Conservation (phyloP, 805 yeast genomes). For the Candida peoriensis region DNA sequence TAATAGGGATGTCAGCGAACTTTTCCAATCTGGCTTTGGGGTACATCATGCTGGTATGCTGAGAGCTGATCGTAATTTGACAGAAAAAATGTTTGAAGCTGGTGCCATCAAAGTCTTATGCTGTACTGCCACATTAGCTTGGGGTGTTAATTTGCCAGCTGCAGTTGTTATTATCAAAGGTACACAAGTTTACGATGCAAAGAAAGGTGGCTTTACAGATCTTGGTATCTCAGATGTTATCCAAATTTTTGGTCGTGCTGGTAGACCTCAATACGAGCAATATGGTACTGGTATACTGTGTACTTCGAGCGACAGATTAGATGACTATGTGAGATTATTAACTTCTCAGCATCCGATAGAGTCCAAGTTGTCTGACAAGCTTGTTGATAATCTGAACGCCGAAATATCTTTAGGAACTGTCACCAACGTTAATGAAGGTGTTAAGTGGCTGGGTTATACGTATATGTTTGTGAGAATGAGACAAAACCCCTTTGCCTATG, state of each 20-base stretch:
- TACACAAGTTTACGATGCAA: slow-evolving; percentile 91
- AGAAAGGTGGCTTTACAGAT: slow-evolving; percentile 91
- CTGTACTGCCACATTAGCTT: slow-evolving; percentile 96
- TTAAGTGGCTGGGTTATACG: slow-evolving; percentile 97
- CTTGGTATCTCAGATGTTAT: slow-evolving; percentile 94
- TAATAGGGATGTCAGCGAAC: slow-evolving; percentile 74
- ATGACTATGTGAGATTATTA: slow-evolving; percentile 81
- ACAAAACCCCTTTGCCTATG: slow-evolving; percentile 89
- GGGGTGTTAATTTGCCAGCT: slow-evolving; percentile 99
- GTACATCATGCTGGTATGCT: slow-evolving; percentile 97
- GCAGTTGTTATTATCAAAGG: slow-evolving; percentile 97
- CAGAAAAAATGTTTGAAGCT: slow-evolving; percentile 78
- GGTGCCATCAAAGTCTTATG: slow-evolving; percentile 89
- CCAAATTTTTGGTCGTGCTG: slow-evolving; percentile 98
- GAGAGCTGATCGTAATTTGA: slow-evolving; percentile 80
- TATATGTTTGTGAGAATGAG: slow-evolving; percentile 92
- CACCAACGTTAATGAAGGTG: slow-evolving; percentile 89
- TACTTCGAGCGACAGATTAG: slow-evolving; percentile 75
- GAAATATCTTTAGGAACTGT: slow-evolving; percentile 95
- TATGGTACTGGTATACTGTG: slow-evolving; percentile 90
- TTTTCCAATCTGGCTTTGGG: slow-evolving; percentile 81
- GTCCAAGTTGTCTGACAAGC: slow-evolving; percentile 67
- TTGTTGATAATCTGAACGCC: slow-evolving; percentile 92
- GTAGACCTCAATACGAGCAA: slow-evolving; percentile 93
- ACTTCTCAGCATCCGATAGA: slow-evolving; percentile 97